Base-by-base conservation (phyloP, 257 asterid species). In the Solanum bulbocastanum region DNA sequence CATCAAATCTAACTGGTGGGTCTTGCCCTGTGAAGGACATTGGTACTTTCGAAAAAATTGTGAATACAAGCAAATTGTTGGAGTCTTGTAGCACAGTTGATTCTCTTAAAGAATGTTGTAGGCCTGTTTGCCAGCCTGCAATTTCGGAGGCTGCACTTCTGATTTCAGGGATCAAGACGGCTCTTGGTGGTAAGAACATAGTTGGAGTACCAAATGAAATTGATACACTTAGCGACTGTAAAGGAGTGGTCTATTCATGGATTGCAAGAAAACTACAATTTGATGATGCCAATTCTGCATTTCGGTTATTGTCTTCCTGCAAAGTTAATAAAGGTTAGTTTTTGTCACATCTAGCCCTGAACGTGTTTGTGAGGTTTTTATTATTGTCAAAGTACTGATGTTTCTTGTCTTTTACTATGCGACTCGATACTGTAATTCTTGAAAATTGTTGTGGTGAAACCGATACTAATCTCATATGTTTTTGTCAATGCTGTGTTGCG, bases 21-120 rank as follows among this genome's bases (percentile, higher is more conserved):
- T 94, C 99, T 25, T 97, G 99, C 92, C 99, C 99, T 27, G 98
- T 97, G 87, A 97, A 96, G 94, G 98, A 95, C 71, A 68, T 92
- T 33, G 60, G 89, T 30, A 93, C 93, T 88, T 97, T 97, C 75
- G 99, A 97, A 92, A 92, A 90, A 90, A 88, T 88, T 5, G 98
- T 96, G 91, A 97, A 97, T 92, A 93, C 98, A 18, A 96, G 98
- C 93, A 94, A 95, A 90, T 89, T 97, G 56, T 91, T 97, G 88
- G 98, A 95, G 90, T 94, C 98, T 49, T 97, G 99, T 91, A 93
- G 95, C 91, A 91, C 91, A 1, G 92, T 97, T 72, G 99, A 97
- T 91, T 95, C 95, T 86, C 96, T 95, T 87, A 97, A 96, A 91
- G 99, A 97, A 91, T 97, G 99, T 87, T 97, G 99, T 90, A 91